Conservation (phyloP, 139 green algal genomes). For the Closterium sp. region DNA sequence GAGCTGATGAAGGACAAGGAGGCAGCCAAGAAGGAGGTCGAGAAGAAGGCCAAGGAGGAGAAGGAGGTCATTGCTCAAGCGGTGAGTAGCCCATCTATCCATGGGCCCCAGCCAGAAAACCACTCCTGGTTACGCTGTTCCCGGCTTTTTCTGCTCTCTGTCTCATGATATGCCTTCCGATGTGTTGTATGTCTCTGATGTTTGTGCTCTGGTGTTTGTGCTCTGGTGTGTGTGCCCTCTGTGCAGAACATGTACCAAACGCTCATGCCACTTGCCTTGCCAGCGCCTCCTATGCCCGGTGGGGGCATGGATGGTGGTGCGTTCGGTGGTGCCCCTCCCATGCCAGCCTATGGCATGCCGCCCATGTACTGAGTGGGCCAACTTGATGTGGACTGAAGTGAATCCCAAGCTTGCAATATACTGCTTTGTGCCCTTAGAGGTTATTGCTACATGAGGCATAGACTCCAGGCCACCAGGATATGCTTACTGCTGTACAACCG, state of each 20-base stretch:
- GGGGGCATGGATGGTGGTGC: conserved; percentile 10
- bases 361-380: conserved; percentile 31
- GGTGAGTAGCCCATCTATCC: conserved; percentile 9
- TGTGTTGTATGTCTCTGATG: too few species aligned
- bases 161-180: not conserved
- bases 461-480: not conserved
- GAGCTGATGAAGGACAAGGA: conserved; percentile 55
- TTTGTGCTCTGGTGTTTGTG: too few species aligned
- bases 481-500: not conserved
- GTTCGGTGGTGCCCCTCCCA: conserved; percentile 24
- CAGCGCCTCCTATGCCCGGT: conserved; percentile 57
- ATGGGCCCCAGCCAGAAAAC: too few species aligned
- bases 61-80: conserved; percentile 53
- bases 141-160: not conserved
- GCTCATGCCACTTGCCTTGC: conserved; percentile 77
- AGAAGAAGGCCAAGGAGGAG: conserved; percentile 59
- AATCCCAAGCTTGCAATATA: not conserved
- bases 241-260: conserved; percentile 73
- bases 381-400: not conserved
- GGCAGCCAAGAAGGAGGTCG: conserved; percentile 65
- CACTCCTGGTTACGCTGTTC: not conserved
- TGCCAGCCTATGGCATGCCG: conserved; percentile 49
- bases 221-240: not conserved
- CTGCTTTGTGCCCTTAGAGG: not conserved
- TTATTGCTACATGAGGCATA: not conserved